Evolutionary conservation across 1,284 basidiomycete species (phyloP), one percentile per base, ranked within the genome.

Genomic region (Vanrija sp.): DNA sequence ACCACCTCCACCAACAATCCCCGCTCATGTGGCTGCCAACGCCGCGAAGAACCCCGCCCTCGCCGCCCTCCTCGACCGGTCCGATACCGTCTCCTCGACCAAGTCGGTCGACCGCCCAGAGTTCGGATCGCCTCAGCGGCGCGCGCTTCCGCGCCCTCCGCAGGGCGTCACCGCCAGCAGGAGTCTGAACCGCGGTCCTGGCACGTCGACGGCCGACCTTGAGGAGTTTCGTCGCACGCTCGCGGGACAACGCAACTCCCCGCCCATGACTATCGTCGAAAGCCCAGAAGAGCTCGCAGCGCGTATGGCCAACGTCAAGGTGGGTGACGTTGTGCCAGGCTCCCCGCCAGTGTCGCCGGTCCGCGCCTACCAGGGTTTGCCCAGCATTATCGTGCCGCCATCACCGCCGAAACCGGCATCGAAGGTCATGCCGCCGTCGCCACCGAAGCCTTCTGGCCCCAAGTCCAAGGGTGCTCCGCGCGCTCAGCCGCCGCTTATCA

Each of bases 71-170:
- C 54, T 74, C 10, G 69, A 73, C 21, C 64, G 73, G 9, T 73
- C 73, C 1, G 72, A 75, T 50, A 75, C 74, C 0, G 48, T 73
- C 28, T 69, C 72, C 8, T 74, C 74, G 1, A 60, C 76, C 29
- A 71, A 68, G 50, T 75, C 73, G 1, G 60, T 75, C 1, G 74
- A 75, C 55, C 65, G 72, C 0, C 54, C 56, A n/a, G 65, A 58
- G 6, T 69, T 66, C 46, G 51, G 53, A n/a, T 61, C 54, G 1
- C 59, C 62, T 0, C 49, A 55, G 23, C 60, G 62, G 39, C 54
- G 74, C 23, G 62, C 67, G 1, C 58, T 77, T 19, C 75, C 75
- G 1, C 66, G 64, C 44, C 71, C 74, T 1, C 73, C 72, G 1
- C 65, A 68, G 16, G 66, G 59, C 3, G 64, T 74, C 8, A 62